Base-by-base conservation (phyloP, 2,329 filamentous ascomycete species). In the Talaromyces sp. region DNA sequence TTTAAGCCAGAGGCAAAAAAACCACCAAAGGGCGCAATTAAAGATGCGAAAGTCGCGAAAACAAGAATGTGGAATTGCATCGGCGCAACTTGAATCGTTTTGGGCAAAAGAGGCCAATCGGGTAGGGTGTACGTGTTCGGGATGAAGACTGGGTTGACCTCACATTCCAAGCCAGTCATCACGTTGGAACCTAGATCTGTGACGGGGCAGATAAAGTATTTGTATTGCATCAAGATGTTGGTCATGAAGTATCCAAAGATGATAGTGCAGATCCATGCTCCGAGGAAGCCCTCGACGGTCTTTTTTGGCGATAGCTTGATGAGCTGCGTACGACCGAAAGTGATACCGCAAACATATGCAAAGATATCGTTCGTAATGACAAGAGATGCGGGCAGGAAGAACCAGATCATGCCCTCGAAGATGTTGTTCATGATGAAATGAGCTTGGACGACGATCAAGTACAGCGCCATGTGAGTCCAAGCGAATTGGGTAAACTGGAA, bases 361-460 rank as follows among this genome's bases (percentile, higher is more conserved):
- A 96, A 98, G 67, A 99, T 99, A 75, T 99, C 95, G 77, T 99
- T 99, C 67, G 91, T 97, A 74, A 99, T 96, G 75, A 99, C 95
- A 70, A 99, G 85, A 60, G 92, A 89, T 7, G 92, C 93, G 7
- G 95, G 95, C 50, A 99, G 80, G 84, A 98, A 97, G 83, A 99
- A 98, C 95, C 95, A 99, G 75, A 99, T 96, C 90, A 99, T 92
- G 80, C 95, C 95, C 80, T 99, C 95, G 70, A 99, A 96, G 68
- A 99, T 90, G 78, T 99, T 99, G 84, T 99, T 99, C 91, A 99
- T 98, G 80, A 98, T 92, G 77, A 99, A 99, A 76, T 99, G 95
- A 14, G 95, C 93, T 78, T 99, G 93, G 5, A 96, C 93, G 42
- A 98, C 93, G 71, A 99, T 97, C 71, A 99, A 83, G 81, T 96